Percentiles rank a stretch among this genome's conserved stretches.
phyloP scores from a whole-genome alignment of 164 flowering plant genomes.

The Brasenia schreberi region DNA sequence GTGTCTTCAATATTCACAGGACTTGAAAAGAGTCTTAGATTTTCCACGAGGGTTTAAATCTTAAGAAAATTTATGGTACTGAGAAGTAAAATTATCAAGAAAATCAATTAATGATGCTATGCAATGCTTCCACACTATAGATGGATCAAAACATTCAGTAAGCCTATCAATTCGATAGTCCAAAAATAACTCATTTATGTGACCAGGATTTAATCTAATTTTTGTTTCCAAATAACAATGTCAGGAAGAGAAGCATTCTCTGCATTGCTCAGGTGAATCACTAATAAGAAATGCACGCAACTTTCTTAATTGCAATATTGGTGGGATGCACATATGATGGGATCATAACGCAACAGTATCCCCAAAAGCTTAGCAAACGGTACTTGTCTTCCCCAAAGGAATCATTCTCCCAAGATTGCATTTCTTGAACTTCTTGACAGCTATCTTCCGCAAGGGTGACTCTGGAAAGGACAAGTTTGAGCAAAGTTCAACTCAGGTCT shows the following conservation, averaged over 20 bases:
- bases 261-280: conserved; percentile 4
- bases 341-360: conserved; percentile 20
- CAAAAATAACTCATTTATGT: conserved; percentile 39
- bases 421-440: not conserved
- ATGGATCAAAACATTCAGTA: conserved; percentile 25
- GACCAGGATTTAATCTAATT: conserved; percentile 25
- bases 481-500: not conserved
- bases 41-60: conserved; percentile 11
- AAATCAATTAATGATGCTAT: conserved; percentile 27
- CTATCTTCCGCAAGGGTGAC: not conserved
- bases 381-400: conserved; percentile 33
- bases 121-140: conserved; percentile 30
- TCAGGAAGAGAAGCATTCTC: conserved; percentile 6
- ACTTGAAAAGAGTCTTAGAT: not conserved
- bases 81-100: conserved; percentile 31
- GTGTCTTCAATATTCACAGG: not conserved
- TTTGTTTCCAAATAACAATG: conserved; percentile 54
- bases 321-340: conserved; percentile 75
- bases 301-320: conserved; percentile 47
- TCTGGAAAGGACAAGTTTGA: conserved; percentile 18
- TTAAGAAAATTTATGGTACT: conserved; percentile 19
- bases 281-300: conserved; percentile 39
- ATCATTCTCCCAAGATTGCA: not conserved
- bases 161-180: conserved; percentile 26
- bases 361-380: conserved; percentile 32